Conservation (phyloP, 192 early-diverging fungal genomes). For the Chytriomyces confervae region DNA sequence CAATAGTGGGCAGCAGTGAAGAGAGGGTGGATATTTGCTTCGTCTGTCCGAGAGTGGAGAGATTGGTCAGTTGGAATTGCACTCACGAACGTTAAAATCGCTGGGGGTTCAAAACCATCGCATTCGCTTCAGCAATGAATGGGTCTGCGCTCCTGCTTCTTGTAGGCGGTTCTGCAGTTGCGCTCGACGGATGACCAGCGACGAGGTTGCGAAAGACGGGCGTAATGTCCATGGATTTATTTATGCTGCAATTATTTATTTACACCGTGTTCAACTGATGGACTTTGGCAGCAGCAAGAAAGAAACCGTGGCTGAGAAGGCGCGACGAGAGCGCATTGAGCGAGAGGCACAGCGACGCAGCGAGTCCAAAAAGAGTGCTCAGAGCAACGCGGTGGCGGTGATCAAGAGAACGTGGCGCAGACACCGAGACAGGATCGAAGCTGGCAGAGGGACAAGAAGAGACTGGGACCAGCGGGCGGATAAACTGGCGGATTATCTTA, state of each 20-base stretch:
- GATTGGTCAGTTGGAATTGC: not conserved
- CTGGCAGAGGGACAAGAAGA: not conserved
- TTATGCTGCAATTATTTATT: no score
- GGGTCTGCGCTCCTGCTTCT: not conserved
- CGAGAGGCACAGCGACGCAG: not conserved
- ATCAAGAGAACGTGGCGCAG: not conserved
- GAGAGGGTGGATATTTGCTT: not conserved
- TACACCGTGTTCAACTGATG: not conserved
- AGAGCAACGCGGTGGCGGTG: not conserved
- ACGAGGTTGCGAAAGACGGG: no score
- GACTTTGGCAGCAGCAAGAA: slow-evolving; percentile 14
- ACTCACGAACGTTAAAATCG: not conserved
- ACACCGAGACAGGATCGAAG: not conserved
- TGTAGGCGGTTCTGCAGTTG: not conserved
- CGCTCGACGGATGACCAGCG: no score
- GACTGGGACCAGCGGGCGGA: not conserved
- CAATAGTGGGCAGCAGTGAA: not conserved
- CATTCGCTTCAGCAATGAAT: not conserved
- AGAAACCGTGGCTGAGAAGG: slow-evolving; percentile 15
- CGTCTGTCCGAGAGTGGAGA: not conserved
- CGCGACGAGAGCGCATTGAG: slow-evolving; percentile 20
- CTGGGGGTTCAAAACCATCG: not conserved
- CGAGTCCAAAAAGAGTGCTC: not conserved
- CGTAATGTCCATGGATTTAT: no score
- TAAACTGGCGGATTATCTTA: not conserved